A percentile compares a stretch with the other conserved stretches of the same genome.
These are phyloP conservation scores for Pichia scutulata DNA, from an alignment of 805 yeast genomes.

Conservation along the genomic window DNA sequence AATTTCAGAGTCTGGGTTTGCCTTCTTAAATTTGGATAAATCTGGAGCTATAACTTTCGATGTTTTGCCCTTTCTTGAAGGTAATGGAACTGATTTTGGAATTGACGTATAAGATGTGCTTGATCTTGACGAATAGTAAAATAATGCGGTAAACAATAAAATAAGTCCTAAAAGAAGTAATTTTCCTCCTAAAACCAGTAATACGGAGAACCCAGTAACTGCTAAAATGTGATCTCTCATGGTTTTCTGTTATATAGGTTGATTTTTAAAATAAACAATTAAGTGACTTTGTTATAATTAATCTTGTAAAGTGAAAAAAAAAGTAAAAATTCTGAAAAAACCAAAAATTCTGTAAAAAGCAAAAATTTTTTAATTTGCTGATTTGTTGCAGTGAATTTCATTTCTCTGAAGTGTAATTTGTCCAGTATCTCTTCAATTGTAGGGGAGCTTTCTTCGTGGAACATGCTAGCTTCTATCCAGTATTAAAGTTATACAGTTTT, in stretches of 20 bases:
- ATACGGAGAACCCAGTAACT: not conserved
- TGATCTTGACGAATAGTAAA: slow-evolving; percentile 1
- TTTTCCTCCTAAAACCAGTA: slow-evolving; percentile 5
- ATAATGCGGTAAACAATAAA: not conserved
- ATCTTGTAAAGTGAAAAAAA: not conserved
- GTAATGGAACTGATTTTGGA: not conserved
- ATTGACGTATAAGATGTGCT: not conserved
- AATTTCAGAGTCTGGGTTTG: not conserved
- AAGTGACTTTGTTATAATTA: not conserved
- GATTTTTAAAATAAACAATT: not conserved
- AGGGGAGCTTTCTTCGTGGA: not conserved
- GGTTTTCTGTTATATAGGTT: not conserved
- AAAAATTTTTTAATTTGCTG: not conserved
- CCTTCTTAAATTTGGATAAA: not conserved
- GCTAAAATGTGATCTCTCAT: slow-evolving; percentile 4
- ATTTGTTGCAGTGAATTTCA: not conserved
- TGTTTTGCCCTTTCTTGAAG: not conserved
- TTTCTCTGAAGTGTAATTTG: not conserved
- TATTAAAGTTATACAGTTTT: too few relatives aligned
- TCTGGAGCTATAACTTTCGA: slow-evolving; percentile 4
- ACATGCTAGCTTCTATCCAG: too few relatives aligned
- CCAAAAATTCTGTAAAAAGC: not conserved
- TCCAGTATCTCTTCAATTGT: not conserved
- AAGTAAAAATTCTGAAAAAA: not conserved
- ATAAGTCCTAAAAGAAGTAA: not conserved